Base-by-base conservation (phyloP, 805 yeast species). In the Diddensiella transvaalensis region DNA sequence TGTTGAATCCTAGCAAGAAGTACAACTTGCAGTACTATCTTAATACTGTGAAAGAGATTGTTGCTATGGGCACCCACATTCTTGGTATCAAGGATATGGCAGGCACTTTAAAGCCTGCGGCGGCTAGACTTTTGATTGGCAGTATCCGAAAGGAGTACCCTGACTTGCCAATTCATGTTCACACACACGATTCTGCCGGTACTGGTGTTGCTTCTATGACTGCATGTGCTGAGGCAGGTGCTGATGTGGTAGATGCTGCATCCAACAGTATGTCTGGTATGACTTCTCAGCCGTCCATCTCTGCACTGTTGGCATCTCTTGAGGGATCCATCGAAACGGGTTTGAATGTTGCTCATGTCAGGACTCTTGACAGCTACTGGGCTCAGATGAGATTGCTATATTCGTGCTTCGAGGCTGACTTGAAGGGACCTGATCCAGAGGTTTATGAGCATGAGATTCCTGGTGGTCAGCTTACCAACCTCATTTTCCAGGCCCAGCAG, bases 61-160 rank as follows among this genome's bases (percentile, higher is more conserved):
- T 93, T 51, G 75, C 72, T 53, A 82, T 90, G 87, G 99, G 99
- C 61, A 91, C 98, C 44, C 99, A 93, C 70, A 78, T 93, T 62
- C 76, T 93, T 60, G 99, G 98, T 73, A 93, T 93, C 67, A 93
- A 93, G 73, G 99, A 93, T 74, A 93, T 93, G 99, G 99, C 99
- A 50, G 99, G 99, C 75, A 91, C 98, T 56, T 70, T 93, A 74
- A 90, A 91, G 71, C 99, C 99, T 53, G 74, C 80, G 52, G 99
- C 99, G 53, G 99, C 99, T 40, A 80, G 76, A 42, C 58, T 83
- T 47, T 80, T 93, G 65, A 79, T 93, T 60, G 80, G 90, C 52
- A 73, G 87, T 23, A 80, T 93, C 60, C 82, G 99, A 72, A 80
- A 78, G 52, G 83, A 79, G 70, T 87, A 86, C 71, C 99, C 99